Evolutionary conservation across 2,329 filamentous ascomycete genomes (phyloP).

Genomic region (Blumeria graminis): DNA sequence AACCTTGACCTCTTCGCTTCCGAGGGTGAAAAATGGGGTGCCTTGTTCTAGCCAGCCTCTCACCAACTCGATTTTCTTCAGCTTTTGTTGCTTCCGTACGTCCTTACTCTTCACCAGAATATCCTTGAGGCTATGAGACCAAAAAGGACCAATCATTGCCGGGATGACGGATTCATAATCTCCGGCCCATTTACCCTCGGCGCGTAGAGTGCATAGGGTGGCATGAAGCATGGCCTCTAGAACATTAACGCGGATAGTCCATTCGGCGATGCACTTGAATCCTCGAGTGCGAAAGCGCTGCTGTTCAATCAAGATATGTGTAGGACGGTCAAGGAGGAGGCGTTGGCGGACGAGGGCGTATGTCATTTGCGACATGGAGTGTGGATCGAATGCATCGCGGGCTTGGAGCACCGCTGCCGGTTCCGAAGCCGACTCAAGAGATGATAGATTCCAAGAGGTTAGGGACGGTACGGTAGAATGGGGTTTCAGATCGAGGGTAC

Average conservation of each 20-base stretch:
- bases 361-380: constrained; percentile 27
- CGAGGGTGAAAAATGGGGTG: constrained; percentile 12
- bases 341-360: constrained; percentile 25
- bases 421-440: not conserved
- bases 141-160: constrained; percentile 29
- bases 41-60: constrained; percentile 23
- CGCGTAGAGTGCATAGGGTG: constrained; percentile 30
- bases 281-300: constrained; percentile 40
- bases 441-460: constrained; percentile 17
- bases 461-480: constrained; percentile 6
- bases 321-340: constrained; percentile 29
- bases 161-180: constrained; percentile 27
- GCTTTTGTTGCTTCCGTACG: constrained; percentile 5
- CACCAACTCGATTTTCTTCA: constrained; percentile 34
- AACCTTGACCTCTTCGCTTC: constrained; percentile 15
- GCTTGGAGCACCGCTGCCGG: not conserved
- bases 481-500: constrained; percentile 24
- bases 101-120: constrained; percentile 7
- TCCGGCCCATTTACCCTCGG: constrained; percentile 20
- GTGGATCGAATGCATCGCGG: constrained; percentile 26
- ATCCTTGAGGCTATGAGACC: constrained; percentile 18
- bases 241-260: constrained; percentile 63
- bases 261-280: constrained; percentile 43
- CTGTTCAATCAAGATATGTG: constrained; percentile 43
- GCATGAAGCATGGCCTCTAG: constrained; percentile 65